Percentiles rank a stretch among this genome's conserved stretches.
Evolutionary conservation across 768 basidiomycete genomes (phyloP).

Genomic region (Chiua virens): DNA sequence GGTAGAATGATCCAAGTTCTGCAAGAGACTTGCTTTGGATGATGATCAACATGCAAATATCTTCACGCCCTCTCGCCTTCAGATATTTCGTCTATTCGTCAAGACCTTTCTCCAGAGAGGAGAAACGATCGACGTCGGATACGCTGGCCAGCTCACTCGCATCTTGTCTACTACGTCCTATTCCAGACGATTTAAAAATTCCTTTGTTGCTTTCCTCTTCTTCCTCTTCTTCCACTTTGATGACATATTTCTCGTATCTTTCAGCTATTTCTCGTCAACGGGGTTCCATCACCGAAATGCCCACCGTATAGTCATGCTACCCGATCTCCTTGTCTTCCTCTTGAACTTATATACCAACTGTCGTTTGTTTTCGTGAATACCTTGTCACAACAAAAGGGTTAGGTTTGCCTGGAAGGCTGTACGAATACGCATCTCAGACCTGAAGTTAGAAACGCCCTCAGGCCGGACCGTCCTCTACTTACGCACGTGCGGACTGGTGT

Average conservation of each 20-base stretch:
- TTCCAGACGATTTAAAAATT: conserved; percentile 9
- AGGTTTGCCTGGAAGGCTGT: too few species aligned
- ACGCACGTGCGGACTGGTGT: too few species aligned
- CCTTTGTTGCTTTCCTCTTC: conserved; percentile 20
- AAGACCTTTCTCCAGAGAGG: conserved; percentile 25
- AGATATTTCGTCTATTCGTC: conserved; percentile 28
- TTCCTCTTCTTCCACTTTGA: conserved; percentile 22
- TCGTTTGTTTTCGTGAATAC: too few species aligned
- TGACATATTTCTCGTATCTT: conserved; percentile 14
- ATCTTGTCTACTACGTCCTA: conserved; percentile 22
- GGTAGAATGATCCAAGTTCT: conserved; percentile 44
- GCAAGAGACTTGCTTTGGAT: conserved; percentile 43
- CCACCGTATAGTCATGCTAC: conserved; percentile 12
- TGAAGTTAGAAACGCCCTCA: too few species aligned
- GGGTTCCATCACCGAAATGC: conserved; percentile 14
- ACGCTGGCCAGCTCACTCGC: conserved; percentile 20
- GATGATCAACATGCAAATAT: conserved; percentile 18
- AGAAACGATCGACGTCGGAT: conserved; percentile 24
- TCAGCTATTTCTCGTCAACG: conserved; percentile 11
- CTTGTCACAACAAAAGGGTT: too few species aligned
- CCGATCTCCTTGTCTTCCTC: conserved; percentile 18
- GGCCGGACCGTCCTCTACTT: too few species aligned
- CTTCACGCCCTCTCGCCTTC: conserved; percentile 33
- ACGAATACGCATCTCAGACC: too few species aligned
- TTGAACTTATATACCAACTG: too few species aligned